These are phyloP conservation scores for Orbilia javanica DNA, from an alignment of 2,329 filamentous ascomycete genomes.

Conservation along the genomic window DNA sequence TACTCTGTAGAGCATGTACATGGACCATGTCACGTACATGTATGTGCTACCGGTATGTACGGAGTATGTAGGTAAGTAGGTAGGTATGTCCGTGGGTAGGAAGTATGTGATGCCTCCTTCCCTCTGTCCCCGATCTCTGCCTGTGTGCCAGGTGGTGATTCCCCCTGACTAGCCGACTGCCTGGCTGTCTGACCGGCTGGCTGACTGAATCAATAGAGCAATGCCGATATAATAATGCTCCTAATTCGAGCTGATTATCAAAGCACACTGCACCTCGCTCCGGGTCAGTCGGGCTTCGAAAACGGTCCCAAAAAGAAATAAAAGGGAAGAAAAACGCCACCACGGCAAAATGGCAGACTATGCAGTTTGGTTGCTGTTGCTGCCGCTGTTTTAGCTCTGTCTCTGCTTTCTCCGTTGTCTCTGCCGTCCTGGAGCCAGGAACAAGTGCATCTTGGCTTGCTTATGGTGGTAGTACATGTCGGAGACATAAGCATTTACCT, in stretches of 20 bases:
- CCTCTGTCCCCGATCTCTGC: too few species aligned
- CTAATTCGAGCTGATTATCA: conserved; percentile 17
- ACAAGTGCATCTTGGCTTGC: too few species aligned
- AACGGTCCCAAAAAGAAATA: neutral
- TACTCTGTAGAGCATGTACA: too few species aligned
- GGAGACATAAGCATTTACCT: neutral
- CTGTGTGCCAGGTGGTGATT: too few species aligned
- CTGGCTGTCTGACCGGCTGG: neutral
- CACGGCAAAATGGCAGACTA: neutral
- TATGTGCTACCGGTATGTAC: neutral
- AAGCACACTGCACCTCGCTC: neutral
- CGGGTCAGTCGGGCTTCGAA: neutral
- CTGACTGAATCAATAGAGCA: conserved; percentile 6
- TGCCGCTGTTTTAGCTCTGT: conserved; percentile 6
- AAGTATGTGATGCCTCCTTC: too few species aligned
- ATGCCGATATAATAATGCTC: neutral
- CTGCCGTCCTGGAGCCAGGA: neutral
- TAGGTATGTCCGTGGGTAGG: too few species aligned
- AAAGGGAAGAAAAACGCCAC: conserved; percentile 4
- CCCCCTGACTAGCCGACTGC: neutral
- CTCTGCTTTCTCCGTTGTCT: neutral
- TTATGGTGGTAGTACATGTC: neutral
- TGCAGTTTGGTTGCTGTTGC: neutral
- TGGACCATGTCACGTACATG: too few species aligned
- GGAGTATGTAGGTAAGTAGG: too few species aligned